Evolutionary conservation across 2,329 filamentous ascomycete genomes (phyloP).

Genomic region (Colletotrichum gigasporum): DNA sequence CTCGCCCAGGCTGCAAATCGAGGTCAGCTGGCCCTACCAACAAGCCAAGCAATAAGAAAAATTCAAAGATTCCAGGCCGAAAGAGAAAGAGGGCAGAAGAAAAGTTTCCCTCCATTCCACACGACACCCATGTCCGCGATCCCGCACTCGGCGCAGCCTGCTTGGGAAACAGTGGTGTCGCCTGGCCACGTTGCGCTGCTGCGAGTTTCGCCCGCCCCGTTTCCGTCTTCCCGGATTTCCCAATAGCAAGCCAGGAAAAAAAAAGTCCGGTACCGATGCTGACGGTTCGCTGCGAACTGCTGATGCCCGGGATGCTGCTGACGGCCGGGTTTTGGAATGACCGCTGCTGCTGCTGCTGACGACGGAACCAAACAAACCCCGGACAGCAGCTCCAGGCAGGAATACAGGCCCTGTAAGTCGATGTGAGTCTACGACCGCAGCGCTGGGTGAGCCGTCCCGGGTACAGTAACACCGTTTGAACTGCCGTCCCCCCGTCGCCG

Average conservation of each 20-base stretch:
- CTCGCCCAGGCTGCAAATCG: constrained; percentile 18
- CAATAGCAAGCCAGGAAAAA: not conserved
- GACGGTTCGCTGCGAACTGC: not conserved
- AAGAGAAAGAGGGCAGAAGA: not conserved
- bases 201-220: not conserved
- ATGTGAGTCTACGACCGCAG: too few species aligned
- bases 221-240: not conserved
- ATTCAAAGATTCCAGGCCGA: too few species aligned
- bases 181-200: not conserved
- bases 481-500: not conserved
- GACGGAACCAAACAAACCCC: not conserved
- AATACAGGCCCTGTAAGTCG: too few species aligned
- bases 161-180: not conserved
- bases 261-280: constrained; percentile 5
- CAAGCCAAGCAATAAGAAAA: not conserved
- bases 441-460: too few species aligned
- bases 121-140: not conserved
- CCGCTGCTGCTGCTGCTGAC: not conserved
- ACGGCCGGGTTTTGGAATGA: too few species aligned
- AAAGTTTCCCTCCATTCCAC: not conserved
- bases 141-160: not conserved
- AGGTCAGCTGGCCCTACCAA: constrained; percentile 19
- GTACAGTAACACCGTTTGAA: constrained; percentile 4
- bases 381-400: not conserved
- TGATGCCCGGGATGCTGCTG: not conserved